Evolutionary conservation across 139 green algal genomes (phyloP), one percentile per base, ranked within the genome.

Genomic region (Yamagishiella unicocca): DNA sequence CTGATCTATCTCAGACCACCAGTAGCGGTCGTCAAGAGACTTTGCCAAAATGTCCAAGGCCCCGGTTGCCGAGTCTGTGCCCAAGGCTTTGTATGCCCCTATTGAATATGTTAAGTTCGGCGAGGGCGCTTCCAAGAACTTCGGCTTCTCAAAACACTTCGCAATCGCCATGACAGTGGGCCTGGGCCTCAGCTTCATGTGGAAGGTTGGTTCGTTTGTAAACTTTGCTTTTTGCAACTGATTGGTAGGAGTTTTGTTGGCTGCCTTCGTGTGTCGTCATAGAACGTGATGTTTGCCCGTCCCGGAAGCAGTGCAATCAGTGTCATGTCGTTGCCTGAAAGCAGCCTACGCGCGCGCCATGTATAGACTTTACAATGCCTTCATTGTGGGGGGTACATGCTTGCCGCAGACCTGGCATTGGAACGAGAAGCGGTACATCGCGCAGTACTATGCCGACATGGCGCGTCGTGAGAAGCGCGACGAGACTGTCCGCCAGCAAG

Each of bases 381-480:
- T 9, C 33, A 43, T 74, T 46, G 42, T 74, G 9, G 66, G 33
- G 50, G n/a, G n/a, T 58, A 4, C n/a, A n/a, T 74, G 31, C 5
- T 76, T 14, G 7, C 42, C 37, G 68, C 87, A 94, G 91, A 91
- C 91, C 25, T 93, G 89, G 86, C 92, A 95, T 84, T 95, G 92
- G 92, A 95, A 95, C 73, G 89, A 93, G 81, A 93, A 93, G 90
- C 80, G 90, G 54, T 89, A 91, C 68, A 90, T 92, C 45, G 90
- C 89, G 4, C 90, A 95, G 74, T 95, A 93, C 87, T 95, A 95
- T 54, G 79, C 88, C 19, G 90, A 93, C 50, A 72, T 93, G 29
- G 82, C 90, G 0, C 87, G 75, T 42, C 87, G 84, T 50, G 90
- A 93, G 83, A 79, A 80, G 58, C 87, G 71, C n/a, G 90, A 93